These are phyloP conservation scores for Triticum dicoccoides DNA, from an alignment of 176 grass and related monocot species.

Conservation along the genomic window DNA sequence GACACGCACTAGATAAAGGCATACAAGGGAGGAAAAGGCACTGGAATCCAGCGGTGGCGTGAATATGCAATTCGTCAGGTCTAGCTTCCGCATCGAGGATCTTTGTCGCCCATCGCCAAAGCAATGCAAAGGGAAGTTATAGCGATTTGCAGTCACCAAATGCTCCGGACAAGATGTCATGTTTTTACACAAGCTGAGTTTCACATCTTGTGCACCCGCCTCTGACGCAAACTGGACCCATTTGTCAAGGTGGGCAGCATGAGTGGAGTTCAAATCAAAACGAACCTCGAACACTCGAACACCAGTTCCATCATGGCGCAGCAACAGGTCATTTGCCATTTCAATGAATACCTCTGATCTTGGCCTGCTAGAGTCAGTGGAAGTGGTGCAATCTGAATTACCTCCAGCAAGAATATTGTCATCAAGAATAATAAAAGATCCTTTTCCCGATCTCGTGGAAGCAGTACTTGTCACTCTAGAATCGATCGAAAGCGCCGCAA, in stretches of 20 bases:
- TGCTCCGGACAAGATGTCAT: neutral
- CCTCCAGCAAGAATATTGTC: neutral
- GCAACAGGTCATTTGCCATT: neutral
- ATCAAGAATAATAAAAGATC: neutral
- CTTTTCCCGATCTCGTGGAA: neutral
- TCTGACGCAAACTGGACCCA: slow-evolving; percentile 11
- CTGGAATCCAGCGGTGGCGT: neutral
- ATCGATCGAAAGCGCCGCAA: neutral
- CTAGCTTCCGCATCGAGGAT: neutral
- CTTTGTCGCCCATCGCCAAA: neutral
- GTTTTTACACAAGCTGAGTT: neutral
- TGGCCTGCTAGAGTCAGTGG: neutral
- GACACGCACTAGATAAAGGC: neutral
- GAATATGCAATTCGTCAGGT: slow-evolving; percentile 1
- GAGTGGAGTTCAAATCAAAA: neutral
- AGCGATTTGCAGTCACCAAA: neutral
- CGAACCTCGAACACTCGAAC: neutral
- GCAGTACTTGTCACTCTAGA: neutral
- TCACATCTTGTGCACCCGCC: neutral
- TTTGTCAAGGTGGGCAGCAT: slow-evolving; percentile 23
- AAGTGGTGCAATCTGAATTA: neutral
- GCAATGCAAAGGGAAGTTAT: neutral
- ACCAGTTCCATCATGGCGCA: neutral
- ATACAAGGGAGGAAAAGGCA: neutral
- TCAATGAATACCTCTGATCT: neutral